Evolutionary conservation across 495 filamentous ascomycete genomes (phyloP), one percentile per base, ranked within the genome.

Genomic region (Haplographium delicatum): DNA sequence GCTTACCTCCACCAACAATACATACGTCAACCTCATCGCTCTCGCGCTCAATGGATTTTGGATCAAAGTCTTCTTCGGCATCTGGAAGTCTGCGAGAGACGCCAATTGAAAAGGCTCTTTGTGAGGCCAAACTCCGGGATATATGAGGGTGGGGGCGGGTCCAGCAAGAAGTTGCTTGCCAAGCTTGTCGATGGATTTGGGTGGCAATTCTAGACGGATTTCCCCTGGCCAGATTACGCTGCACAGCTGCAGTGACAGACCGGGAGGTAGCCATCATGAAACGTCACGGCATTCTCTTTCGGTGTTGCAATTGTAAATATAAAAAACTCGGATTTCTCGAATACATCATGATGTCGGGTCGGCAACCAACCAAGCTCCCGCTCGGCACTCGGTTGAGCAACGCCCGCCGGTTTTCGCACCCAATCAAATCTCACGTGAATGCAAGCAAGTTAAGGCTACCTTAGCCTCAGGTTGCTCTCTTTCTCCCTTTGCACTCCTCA

Each of bases 21-120:
- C 89, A 95, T 8, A 97, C 91, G 69, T 97, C 93, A 18, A 97
- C 93, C 65, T 95, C 69, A 58, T 97, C 93, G 44, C 78, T 86
- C 68, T 97, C 93, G 49, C 93, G 81, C 40, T 96, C 89, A 44
- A 87, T 68, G 52, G 78, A 72, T 27, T 72, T 72, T 6, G 85
- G 85, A 63, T 95, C 86, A 53, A 91, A 89, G 38, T 72, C 59
- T 8, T 84, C 83, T 50, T 86, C 73, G 25, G 72, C 68, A 31
- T 79, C 69, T 28, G 81, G 78, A 39, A 80, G 65, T 47, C 64
- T 56, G 47, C 68, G 63, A 44, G 58, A 62, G 35, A 71, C 57
- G 50, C 74, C 72, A 43, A 74, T 68, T 34, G 79, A 80, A 67
- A 77, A 77, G 10, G 63, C 62, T 44, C 66, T 47, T 33, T 44